Conservation (phyloP, 2,329 filamentous ascomycete species). For the Fusarium sp. region DNA sequence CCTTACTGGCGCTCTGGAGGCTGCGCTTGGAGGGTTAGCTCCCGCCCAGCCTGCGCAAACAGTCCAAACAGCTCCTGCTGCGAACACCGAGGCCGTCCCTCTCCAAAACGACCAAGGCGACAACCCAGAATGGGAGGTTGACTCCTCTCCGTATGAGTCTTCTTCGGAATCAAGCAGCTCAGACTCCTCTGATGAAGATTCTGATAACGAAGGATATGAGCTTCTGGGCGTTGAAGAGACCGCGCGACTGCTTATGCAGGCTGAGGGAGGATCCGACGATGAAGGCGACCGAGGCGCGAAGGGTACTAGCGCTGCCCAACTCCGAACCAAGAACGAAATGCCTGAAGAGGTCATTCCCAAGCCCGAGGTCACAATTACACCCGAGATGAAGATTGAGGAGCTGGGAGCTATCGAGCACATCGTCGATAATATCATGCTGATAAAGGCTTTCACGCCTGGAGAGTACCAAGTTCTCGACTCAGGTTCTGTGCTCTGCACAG, state of each 20-base stretch:
- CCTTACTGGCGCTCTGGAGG: conserved; percentile 57
- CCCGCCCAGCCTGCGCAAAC: conserved; percentile 25
- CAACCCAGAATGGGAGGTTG: conserved; percentile 85
- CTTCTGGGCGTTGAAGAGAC: conserved; percentile 84
- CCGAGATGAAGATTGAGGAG: conserved; percentile 79
- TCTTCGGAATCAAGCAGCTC: conserved; percentile 69
- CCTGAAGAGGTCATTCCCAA: conserved; percentile 73
- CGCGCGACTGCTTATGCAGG: conserved; percentile 85
- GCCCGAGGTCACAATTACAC: conserved; percentile 81
- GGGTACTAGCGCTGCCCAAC: conserved; percentile 55
- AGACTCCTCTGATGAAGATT: conserved; percentile 69
- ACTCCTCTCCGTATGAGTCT: conserved; percentile 80
- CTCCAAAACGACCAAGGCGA: conserved; percentile 52
- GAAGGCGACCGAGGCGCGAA: conserved; percentile 67
- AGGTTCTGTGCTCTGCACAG: conserved; percentile 84
- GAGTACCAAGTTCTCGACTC: conserved; percentile 87
- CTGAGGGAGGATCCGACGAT: conserved; percentile 82
- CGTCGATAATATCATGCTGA: conserved; percentile 81
- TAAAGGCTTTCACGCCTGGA: conserved; percentile 81
- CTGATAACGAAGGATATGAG: conserved; percentile 72
- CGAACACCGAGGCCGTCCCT: conserved; percentile 25
- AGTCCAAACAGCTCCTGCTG: conserved; percentile 24
- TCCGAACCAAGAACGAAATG: conserved; percentile 86
- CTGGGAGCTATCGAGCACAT: conserved; percentile 81
- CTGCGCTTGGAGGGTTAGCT: conserved; percentile 55